These are phyloP conservation scores for Linnemannia zychae DNA, from an alignment of 192 early-diverging fungal genomes.

Conservation along the genomic window DNA sequence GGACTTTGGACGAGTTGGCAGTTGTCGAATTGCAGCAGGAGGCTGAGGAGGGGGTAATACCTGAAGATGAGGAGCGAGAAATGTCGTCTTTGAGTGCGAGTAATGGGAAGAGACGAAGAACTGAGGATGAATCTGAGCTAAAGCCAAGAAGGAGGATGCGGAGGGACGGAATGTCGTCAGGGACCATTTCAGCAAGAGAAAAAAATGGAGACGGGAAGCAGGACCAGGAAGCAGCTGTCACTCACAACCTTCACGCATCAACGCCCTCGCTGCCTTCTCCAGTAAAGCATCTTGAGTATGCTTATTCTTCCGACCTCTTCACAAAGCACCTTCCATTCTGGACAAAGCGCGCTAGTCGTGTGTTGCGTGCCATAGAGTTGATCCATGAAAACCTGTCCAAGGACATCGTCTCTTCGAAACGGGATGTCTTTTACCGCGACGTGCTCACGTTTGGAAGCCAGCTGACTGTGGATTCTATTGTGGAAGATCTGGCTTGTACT, in stretches of 20 bases:
- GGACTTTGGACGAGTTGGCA: neutral
- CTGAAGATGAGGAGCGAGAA: neutral
- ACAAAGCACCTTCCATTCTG: neutral
- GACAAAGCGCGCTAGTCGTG: neutral
- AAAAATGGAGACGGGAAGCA: neutral
- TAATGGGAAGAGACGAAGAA: neutral
- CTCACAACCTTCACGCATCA: neutral
- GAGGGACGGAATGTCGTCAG: neutral
- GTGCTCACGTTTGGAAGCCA: constrained; percentile 35
- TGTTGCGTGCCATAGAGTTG: constrained; percentile 9
- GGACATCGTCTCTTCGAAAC: constrained; percentile 15
- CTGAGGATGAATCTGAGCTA: neutral
- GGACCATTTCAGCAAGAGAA: no score
- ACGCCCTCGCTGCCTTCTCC: neutral
- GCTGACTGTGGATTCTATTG: constrained; percentile 21
- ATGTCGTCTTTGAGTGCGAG: neutral
- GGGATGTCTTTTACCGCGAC: constrained; percentile 46
- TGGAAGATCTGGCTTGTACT: constrained; percentile 46
- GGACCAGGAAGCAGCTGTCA: neutral
- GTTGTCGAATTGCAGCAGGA: no score
- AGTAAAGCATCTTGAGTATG: neutral
- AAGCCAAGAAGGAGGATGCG: neutral
- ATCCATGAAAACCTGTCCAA: constrained; percentile 31
- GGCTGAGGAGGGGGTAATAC: neutral
- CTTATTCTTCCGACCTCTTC: neutral